Evolutionary conservation across 2,329 filamentous ascomycete species (phyloP), one percentile per base, ranked within the genome.

Genomic region (Tolypocladium cylindrosporum): DNA sequence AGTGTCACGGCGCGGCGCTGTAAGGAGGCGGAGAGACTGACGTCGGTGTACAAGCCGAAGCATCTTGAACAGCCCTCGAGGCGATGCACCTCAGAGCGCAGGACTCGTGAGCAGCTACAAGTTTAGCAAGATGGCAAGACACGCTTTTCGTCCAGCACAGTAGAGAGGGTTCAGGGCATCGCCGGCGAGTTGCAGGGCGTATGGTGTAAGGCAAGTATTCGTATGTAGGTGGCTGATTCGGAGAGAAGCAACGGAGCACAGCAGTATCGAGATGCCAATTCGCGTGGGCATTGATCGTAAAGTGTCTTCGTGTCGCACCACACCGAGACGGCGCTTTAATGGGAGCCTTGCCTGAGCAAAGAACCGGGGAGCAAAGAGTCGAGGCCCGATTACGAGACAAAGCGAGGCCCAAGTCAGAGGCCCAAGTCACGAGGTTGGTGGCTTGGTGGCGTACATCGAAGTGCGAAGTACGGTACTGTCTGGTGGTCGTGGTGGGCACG

Each of bases 11-110:
- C 4, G 31, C 19, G 19, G 19, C 10, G 31, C 19, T 14, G 27
- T 4, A 6, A 5, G 27, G 9, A n/a, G 27, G 16, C 13, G 19
- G 13, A 7, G 10, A 13, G 10, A 65, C 65, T 62, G 37, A 67
- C 65, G 65, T 43, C 60, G 58, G 52, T 67, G 64, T 43, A 67
- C 51, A 55, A 66, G 56, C 42, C 52, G 40, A 19, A 65, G 52
- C 65, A 67, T 67, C 19, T 52, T 52, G 48, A 51, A 36, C 16
- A 31, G 5, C 27, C 13, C 37, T 39, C 36, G 36, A 37, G 24
- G 45, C 14, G 43, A 14, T 10, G 45, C 24, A 21, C 16, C 31
- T 13, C 16, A 31, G 19, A 36, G 19, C 48, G 48, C 31, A 14
- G 9, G 14, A 13, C 8, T 36, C 48, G 27, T 36, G 16, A 9